Base-by-base conservation (phyloP, 1,284 basidiomycete species). In the Tilletia indica region DNA sequence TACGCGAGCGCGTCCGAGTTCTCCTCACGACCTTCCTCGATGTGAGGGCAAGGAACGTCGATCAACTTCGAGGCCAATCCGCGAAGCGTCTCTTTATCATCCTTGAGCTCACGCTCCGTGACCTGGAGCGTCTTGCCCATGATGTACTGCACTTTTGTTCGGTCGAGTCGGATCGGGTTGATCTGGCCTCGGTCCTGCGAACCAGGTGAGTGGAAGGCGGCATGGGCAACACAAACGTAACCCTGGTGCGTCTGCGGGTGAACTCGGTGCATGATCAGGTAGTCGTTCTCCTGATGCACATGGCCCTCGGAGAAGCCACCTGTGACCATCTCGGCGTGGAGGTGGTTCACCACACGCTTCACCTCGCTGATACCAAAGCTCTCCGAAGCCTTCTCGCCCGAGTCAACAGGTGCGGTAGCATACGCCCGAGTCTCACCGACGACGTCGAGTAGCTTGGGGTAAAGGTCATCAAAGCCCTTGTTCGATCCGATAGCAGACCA, bases 401-500 rank as follows among this genome's bases (percentile, higher is more conserved):
- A 75, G 54, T 78, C 75, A 25, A 75, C 79, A 2, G 73, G 73
- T 21, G 72, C 68, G 34, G 67, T 49, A n/a, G 72, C 73, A 61
- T 82, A 82, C 42, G 72, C 72, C 5, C 80, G 75, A 49, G 66
- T 77, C 70, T 82, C 80, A 39, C 72, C 70, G 6, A 82, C 80
- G 14, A 82, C 74, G 47, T 82, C 75, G 47, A 82, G 74, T 14
- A 75, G 77, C 68, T 76, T 75, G 38, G 80, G 79, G 68, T 80
- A 82, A 11, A 82, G 75, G 25, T 82, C 78, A 51, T 82, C 80
- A 45, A 82, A 78, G 6, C 80, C 80, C 66, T 79, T 79, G 48
- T 76, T 82, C 38, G 76, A 78, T 31, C 80, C 80, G 66, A 80
- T 80, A 45, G 80, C 80, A 16, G 77, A 80, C 79, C 79, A 82